Evolutionary conservation across 306 rosid species (phyloP), one percentile per base, ranked within the genome.

Genomic region (Gastrolobium bilobum): DNA sequence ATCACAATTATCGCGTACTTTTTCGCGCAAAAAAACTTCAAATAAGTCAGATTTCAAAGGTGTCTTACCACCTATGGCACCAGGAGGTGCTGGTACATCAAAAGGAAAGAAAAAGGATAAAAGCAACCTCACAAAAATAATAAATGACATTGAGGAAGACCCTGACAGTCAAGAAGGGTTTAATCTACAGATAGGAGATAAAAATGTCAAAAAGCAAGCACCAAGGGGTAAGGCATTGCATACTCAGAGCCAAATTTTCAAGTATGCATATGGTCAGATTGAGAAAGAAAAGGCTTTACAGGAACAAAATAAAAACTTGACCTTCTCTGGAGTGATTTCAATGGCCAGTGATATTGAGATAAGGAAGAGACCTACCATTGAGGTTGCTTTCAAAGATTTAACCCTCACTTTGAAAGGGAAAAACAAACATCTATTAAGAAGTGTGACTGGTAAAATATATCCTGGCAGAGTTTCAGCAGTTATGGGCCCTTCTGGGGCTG

Each of bases 401-500:
- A 93, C 98, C 29, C 88, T 95, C 76, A 95, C 96, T 40, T 84
- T 95, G 88, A 95, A 90, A 89, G 97, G 96, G 29, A 93, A 95
- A 86, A 91, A 91, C 65, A 91, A 80, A 81, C 97, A 95, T 84
- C 87, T 93, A 74, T 74, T 95, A 76, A 91, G 99, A 85, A 82
- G 98, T 80, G 99, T 95, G 85, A 90, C 98, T 8, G 99, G 99
- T 72, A 91, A 91, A 84, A 66, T 95, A 66, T 42, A 54, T 54
- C 99, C 99, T 5, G 99, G 99, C 59, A 87, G 96, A 60, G 97
- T 95, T 85, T 90, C 98, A 48, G 98, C 99, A 15, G 99, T 93
- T 48, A 95, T 95, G 99, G 98, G 99, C 6, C 99, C 99, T 58
- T 95, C 99, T 29, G 99, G 99, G 59, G 99, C 99, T 58, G 98